Conservation (phyloP, 192 early-diverging fungal species). For the Coemansia sp. region DNA sequence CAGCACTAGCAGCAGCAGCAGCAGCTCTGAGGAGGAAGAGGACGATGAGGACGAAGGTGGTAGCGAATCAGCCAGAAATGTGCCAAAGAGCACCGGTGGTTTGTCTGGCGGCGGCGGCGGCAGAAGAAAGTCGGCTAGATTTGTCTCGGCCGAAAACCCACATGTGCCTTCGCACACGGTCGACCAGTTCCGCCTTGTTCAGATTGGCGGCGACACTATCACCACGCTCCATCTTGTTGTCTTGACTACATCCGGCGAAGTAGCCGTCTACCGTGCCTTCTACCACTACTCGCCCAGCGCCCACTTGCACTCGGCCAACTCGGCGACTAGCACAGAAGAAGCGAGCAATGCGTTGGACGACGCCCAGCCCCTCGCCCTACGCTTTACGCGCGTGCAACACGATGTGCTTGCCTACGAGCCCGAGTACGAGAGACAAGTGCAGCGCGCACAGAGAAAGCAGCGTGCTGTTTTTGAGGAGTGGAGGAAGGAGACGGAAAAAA, state of each 20-base stretch:
- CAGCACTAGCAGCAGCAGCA: background rate
- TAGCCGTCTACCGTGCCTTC: constrained; percentile 46
- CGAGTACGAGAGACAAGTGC: constrained; percentile 38
- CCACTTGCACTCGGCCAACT: background rate
- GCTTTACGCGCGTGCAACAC: constrained; percentile 29
- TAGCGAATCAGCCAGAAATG: background rate
- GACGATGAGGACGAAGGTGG: constrained; percentile 5
- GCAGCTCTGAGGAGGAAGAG: too few relatives aligned
- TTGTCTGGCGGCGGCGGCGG: background rate
- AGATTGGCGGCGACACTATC: constrained; percentile 30
- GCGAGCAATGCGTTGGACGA: background rate
- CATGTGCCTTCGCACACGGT: too few relatives aligned
- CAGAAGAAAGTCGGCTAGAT: background rate
- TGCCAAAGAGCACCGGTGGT: background rate
- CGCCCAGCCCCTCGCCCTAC: constrained; percentile 24
- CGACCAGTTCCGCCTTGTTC: constrained; percentile 35
- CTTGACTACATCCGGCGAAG: constrained; percentile 27
- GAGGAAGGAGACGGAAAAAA: constrained; percentile 14
- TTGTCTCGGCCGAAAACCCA: too few relatives aligned
- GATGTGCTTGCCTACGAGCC: constrained; percentile 40
- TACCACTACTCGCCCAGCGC: constrained; percentile 22
- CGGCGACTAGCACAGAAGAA: background rate
- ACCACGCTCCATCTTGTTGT: constrained; percentile 20
- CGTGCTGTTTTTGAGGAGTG: constrained; percentile 24
- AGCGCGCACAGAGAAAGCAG: constrained; percentile 17